A percentile compares a stretch with the other conserved stretches of the same genome.
Evolutionary conservation across 352 stramenopile species (phyloP).

Genomic region (Bremia lactucae): DNA sequence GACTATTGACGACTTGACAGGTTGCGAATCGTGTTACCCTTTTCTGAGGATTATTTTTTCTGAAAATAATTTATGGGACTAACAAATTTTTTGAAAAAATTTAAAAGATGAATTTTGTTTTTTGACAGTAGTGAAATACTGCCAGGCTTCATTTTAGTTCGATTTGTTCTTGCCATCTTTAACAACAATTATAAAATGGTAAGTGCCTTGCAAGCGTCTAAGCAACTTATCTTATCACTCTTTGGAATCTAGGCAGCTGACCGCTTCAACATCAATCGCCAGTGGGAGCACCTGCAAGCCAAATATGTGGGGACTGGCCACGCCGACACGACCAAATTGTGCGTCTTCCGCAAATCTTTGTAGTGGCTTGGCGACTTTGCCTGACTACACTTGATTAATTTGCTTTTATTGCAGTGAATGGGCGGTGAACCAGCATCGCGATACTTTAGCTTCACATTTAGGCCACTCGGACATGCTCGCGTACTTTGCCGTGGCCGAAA

Average conservation of each 20-base stretch:
- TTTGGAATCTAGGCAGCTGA: constrained; percentile 84
- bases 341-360: constrained; percentile 13
- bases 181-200: too few relatives aligned
- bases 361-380: background rate
- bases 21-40: too few relatives aligned
- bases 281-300: constrained; percentile 90
- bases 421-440: constrained; percentile 97
- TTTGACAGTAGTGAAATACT: too few relatives aligned
- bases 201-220: too few relatives aligned
- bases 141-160: too few relatives aligned
- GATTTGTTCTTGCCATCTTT: too few relatives aligned
- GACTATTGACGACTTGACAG: too few relatives aligned
- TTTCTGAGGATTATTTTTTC: too few relatives aligned
- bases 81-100: too few relatives aligned
- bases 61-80: too few relatives aligned
- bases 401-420: constrained; percentile 78
- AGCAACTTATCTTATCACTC: too few relatives aligned
- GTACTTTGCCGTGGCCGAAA: constrained; percentile 97
- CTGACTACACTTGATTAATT: background rate
- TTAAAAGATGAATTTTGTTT: too few relatives aligned
- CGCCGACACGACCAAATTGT: constrained; percentile 96
- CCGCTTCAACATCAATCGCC: constrained; percentile 87
- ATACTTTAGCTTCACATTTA: constrained; percentile 94
- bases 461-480: constrained; percentile 96
- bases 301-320: constrained; percentile 94